phyloP scores from a whole-genome alignment of 1,139 yeast species.

The Saccharomycopsis hybrid region DNA sequence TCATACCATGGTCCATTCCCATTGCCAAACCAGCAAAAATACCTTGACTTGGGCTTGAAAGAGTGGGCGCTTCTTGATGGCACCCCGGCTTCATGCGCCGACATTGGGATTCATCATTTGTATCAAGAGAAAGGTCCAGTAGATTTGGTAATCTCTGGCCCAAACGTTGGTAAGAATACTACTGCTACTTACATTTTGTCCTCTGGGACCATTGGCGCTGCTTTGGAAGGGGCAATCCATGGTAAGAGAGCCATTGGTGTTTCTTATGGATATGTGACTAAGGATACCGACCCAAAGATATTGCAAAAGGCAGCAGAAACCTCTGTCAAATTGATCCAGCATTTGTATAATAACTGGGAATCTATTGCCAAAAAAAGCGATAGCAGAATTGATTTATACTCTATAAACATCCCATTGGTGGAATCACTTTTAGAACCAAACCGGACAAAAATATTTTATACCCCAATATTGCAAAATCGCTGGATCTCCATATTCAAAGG shows the following conservation, averaged over 20 bases:
- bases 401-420: conserved; percentile 77
- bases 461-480: conserved; percentile 70
- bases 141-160: conserved; percentile 88
- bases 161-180: conserved; percentile 91
- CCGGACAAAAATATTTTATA: conserved; percentile 56
- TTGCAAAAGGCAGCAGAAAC: conserved; percentile 63
- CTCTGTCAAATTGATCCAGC: conserved; percentile 54
- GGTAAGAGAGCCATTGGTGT: conserved; percentile 73
- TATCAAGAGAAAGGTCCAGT: conserved; percentile 51
- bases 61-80: conserved; percentile 89
- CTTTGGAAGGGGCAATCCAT: conserved; percentile 87
- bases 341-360: conserved; percentile 54
- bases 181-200: conserved; percentile 85
- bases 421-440: conserved; percentile 39
- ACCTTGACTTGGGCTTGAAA: conserved; percentile 30
- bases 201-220: conserved; percentile 97
- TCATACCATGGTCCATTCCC: conserved; percentile 65
- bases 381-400: conserved; percentile 56
- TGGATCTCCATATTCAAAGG: conserved; percentile 65
- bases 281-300: conserved; percentile 46
- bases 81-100: conserved; percentile 95
- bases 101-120: conserved; percentile 77
- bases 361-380: conserved; percentile 21
- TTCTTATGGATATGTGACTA: conserved; percentile 66
- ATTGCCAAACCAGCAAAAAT: conserved; percentile 33